A percentile compares a stretch with the other conserved stretches of the same genome.
phyloP scores from a whole-genome alignment of 176 grass and related monocot species.

The Canna indica region DNA sequence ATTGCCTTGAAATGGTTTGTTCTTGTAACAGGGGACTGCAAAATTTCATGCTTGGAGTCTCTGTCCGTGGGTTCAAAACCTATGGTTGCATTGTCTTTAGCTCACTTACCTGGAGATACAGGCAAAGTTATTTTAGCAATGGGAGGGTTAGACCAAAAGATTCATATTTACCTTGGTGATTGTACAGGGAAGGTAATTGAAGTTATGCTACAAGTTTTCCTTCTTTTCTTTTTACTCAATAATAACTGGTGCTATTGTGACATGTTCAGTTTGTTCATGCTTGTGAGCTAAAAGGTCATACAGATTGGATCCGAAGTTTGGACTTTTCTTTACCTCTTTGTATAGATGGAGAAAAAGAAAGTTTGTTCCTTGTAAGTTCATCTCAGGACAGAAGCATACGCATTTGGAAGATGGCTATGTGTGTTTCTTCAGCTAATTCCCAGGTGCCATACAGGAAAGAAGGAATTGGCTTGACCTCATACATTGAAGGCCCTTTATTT shows the following conservation, averaged over 20 bases:
- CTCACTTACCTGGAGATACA: slow-evolving; percentile 40
- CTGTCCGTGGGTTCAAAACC: slow-evolving; percentile 68
- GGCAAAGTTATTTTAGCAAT: slow-evolving; percentile 70
- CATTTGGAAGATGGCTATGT: slow-evolving; percentile 77
- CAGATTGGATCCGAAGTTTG: slow-evolving; percentile 96
- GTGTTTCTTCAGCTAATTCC: slow-evolving; percentile 27
- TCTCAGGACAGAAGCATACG: slow-evolving; percentile 94
- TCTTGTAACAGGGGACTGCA: slow-evolving; percentile 41
- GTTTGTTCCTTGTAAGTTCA: slow-evolving; percentile 78
- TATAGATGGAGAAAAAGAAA: slow-evolving; percentile 36
- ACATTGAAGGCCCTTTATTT: slow-evolving; percentile 89
- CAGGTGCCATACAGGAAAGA: slow-evolving; percentile 31
- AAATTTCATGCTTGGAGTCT: slow-evolving; percentile 68
- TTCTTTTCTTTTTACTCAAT: background rate
- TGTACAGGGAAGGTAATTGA: slow-evolving; percentile 49
- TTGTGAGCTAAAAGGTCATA: slow-evolving; percentile 92
- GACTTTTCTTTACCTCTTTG: slow-evolving; percentile 76
- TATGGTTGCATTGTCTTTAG: slow-evolving; percentile 92
- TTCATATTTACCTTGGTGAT: slow-evolving; percentile 71
- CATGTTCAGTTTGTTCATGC: slow-evolving; percentile 49
- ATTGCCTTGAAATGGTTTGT: slow-evolving; percentile 2
- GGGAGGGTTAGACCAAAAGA: slow-evolving; percentile 87
- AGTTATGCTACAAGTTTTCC: background rate
- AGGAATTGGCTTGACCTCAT: slow-evolving; percentile 62
- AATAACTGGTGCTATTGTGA: slow-evolving; percentile 16